These are phyloP conservation scores for Schoenoplectus triqueter DNA, from an alignment of 202 grass and related monocot genomes.

Conservation along the genomic window DNA sequence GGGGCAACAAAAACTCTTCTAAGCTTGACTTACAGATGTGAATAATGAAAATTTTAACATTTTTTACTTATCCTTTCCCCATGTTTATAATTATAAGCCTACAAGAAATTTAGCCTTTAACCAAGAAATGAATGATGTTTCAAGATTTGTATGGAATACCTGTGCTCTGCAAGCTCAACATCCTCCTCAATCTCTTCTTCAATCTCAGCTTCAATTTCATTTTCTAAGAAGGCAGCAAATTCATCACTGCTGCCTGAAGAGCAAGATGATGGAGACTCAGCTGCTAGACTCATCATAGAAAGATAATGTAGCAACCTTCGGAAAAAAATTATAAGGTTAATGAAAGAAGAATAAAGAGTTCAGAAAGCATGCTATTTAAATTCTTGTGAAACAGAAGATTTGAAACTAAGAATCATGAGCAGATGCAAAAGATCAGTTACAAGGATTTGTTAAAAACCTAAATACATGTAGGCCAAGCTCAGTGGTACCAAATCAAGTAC, in stretches of 20 bases:
- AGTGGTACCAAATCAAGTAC: not conserved
- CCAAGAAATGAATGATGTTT: not conserved
- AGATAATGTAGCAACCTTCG: not conserved
- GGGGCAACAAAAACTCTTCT: not conserved
- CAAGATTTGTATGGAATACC: not conserved
- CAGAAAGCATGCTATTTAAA: too few relatives aligned
- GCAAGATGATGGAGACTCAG: constrained; percentile 25
- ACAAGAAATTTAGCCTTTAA: not conserved
- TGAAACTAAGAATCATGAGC: not conserved
- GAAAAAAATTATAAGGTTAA: not conserved
- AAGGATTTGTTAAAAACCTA: not conserved
- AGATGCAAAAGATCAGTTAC: not conserved
- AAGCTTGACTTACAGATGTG: too few relatives aligned
- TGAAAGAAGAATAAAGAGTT: not conserved
- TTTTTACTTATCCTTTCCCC: not conserved
- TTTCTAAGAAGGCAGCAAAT: constrained; percentile 34
- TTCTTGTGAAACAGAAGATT: not conserved
- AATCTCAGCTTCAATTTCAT: constrained; percentile 25
- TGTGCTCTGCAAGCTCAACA: not conserved
- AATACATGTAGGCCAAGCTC: not conserved
- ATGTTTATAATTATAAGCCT: not conserved
- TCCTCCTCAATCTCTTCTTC: constrained; percentile 20
- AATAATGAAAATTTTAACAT: too few relatives aligned
- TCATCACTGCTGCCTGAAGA: constrained; percentile 32
- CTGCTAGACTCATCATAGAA: constrained; percentile 32